phyloP scores from a whole-genome alignment of 2,329 filamentous ascomycete genomes.

The Simplicillium aogashimaense region DNA sequence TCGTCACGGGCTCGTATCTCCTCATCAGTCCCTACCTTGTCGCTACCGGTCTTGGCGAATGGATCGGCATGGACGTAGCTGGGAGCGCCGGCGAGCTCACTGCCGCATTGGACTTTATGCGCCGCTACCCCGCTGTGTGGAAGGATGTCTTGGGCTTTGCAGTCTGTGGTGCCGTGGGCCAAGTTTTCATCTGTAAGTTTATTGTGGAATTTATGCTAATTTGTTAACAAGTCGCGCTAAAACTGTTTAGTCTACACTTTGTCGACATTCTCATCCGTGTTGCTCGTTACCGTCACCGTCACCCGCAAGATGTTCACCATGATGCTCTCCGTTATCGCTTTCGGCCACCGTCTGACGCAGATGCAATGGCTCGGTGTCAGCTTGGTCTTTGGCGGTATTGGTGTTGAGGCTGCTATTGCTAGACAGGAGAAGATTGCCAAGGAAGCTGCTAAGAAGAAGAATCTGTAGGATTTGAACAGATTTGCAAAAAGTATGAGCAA shows the following conservation, averaged over 20 bases:
- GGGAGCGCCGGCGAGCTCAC: constrained; percentile 65
- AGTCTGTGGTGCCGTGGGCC: constrained; percentile 81
- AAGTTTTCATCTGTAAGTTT: constrained; percentile 81
- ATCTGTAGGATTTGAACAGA: constrained; percentile 10
- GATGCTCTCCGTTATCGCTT: constrained; percentile 91
- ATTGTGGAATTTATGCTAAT: constrained; percentile 10
- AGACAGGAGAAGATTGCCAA: constrained; percentile 77
- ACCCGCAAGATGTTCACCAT: constrained; percentile 99
- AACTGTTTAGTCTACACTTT: constrained; percentile 65
- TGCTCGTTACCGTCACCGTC: constrained; percentile 93
- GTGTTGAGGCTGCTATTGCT: constrained; percentile 76
- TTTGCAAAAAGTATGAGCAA: no score
- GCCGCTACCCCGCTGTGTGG: constrained; percentile 69
- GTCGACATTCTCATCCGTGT: constrained; percentile 79
- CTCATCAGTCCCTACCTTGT: constrained; percentile 72
- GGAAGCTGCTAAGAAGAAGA: constrained; percentile 49
- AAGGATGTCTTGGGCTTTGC: constrained; percentile 86
- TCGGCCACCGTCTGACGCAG: constrained; percentile 75
- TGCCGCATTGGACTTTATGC: constrained; percentile 73
- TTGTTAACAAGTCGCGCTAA: no score
- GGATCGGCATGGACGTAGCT: constrained; percentile 55
- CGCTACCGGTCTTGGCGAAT: constrained; percentile 51
- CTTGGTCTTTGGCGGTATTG: constrained; percentile 91
- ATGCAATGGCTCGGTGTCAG: constrained; percentile 93
- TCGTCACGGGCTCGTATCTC: constrained; percentile 69